A percentile compares a stretch with the other conserved stretches of the same genome.
Conservation (phyloP, 2,329 filamentous ascomycete genomes). For the Ophiobolus disseminans region DNA sequence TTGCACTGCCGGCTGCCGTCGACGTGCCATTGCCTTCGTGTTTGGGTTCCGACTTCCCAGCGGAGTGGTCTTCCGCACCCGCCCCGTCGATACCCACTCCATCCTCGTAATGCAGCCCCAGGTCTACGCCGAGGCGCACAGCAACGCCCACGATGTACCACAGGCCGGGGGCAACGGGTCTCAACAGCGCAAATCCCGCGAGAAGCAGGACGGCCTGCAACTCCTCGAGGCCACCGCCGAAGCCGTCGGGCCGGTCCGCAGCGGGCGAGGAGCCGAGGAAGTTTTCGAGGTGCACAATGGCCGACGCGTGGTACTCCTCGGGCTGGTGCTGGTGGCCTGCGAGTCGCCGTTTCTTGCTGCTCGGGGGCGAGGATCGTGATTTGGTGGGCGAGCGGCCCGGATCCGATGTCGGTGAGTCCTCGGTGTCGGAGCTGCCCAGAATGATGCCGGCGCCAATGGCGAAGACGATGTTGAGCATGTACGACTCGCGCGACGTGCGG, state of each 20-base stretch:
- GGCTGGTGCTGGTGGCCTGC: constrained; percentile 73
- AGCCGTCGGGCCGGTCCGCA: constrained; percentile 64
- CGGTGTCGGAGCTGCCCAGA: constrained; percentile 62
- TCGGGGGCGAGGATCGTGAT: constrained; percentile 40
- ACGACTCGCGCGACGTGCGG: constrained; percentile 81
- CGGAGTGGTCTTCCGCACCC: constrained; percentile 40
- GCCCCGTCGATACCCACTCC: constrained; percentile 68
- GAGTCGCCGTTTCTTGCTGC: constrained; percentile 48
- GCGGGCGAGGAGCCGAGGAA: constrained; percentile 74
- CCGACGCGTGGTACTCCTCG: constrained; percentile 95
- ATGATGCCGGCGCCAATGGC: constrained; percentile 95
- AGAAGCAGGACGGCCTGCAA: constrained; percentile 90
- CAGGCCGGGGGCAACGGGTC: constrained; percentile 88
- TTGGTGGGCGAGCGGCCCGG: constrained; percentile 35
- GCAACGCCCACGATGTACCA: constrained; percentile 99
- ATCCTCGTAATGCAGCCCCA: constrained; percentile 93
- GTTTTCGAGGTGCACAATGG: constrained; percentile 87
- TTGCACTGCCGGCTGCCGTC: constrained; percentile 26
- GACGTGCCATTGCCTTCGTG: constrained; percentile 37
- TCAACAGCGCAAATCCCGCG: constrained; percentile 87
- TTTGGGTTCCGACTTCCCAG: constrained; percentile 33
- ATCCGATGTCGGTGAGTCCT: constrained; percentile 42
- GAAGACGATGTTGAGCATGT: constrained; percentile 95
- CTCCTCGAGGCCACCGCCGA: constrained; percentile 89
- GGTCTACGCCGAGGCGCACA: constrained; percentile 85